Evolutionary conservation across 495 filamentous ascomycete genomes (phyloP), one percentile per base, ranked within the genome.

Genomic region (Lasiosphaeris hirsuta): DNA sequence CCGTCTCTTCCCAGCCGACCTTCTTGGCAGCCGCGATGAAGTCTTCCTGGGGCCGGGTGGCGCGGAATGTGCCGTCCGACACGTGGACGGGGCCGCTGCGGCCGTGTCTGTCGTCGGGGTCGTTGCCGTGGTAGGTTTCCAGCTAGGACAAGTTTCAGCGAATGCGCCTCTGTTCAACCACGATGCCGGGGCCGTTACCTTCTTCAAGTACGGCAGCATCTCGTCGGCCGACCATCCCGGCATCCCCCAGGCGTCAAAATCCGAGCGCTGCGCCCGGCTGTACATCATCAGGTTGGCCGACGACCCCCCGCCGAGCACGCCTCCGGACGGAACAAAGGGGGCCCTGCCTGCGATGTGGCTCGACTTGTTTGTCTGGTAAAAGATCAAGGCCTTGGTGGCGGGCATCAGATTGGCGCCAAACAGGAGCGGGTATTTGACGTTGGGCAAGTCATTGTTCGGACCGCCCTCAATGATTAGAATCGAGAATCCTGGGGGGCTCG

Each of bases 261-360:
- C 79, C 23, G 63, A 69, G 13, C 64, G 56, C 48, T 74, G 72
- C 35, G 66, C 70, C 9, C 70, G 65, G 23, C 53, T 63, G 55
- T 73, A 75, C 68, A 79, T 79, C 77, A 84, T 80, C 51, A 82
- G 79, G 62, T 86, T 87, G 30, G 84, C 80, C 0, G 80, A 80
- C 2, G 75, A 80, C 9, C 83, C 83, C 23, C 84, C 84, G 44
- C 84, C 84, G 0, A 87, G 72, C 0, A 77, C 69, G 40, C 79
- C 79, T 14, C 81, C 83, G 7, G 69, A 69, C 0, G 79, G 74
- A 8, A 87, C 76, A 14, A 81, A 72, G 10, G 70, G 62, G 52
- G 72, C 71, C 48, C 79, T 67, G 23, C 70, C 74, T 51, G 65
- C 75, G 17, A 85, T 69, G 5, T 78, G 55, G 36, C 72, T 61